phyloP scores from a whole-genome alignment of 2,329 filamentous ascomycete species.

The Fusarium temperatum region DNA sequence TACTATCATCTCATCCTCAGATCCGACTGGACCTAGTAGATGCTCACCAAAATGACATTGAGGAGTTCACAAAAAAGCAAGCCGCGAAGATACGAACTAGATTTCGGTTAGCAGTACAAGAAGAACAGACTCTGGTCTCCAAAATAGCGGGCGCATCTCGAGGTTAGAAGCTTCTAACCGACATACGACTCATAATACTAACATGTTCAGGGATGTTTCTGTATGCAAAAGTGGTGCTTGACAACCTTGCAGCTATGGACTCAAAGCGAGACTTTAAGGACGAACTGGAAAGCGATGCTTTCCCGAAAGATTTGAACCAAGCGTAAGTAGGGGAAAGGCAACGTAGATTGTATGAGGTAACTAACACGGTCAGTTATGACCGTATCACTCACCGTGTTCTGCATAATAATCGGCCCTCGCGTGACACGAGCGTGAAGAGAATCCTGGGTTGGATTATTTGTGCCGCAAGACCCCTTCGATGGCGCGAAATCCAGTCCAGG shows the following conservation, averaged over 20 bases:
- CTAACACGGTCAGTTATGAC: accelerated
- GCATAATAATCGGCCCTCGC: accelerated
- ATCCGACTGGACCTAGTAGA: accelerated
- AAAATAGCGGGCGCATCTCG: accelerated
- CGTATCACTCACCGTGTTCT: accelerated
- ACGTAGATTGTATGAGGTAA: accelerated
- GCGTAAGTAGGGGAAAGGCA: neutral
- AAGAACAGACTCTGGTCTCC: accelerated
- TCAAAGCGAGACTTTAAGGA: neutral
- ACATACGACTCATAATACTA: no score
- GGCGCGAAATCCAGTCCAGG: neutral
- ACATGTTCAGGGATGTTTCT: neutral
- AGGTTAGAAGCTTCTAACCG: neutral
- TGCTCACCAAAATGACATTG: accelerated
- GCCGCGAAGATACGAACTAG: accelerated
- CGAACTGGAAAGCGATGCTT: accelerated
- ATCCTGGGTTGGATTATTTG: neutral
- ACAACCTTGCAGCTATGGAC: accelerated
- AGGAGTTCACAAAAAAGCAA: accelerated
- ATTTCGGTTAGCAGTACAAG: accelerated
- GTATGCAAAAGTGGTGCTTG: accelerated
- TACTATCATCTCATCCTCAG: accelerated
- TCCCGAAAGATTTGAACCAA: accelerated
- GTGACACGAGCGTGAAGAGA: accelerated
- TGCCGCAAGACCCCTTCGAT: accelerated